These are phyloP conservation scores for Yamadazyma laniorum DNA, from an alignment of 805 yeast species.

Conservation along the genomic window DNA sequence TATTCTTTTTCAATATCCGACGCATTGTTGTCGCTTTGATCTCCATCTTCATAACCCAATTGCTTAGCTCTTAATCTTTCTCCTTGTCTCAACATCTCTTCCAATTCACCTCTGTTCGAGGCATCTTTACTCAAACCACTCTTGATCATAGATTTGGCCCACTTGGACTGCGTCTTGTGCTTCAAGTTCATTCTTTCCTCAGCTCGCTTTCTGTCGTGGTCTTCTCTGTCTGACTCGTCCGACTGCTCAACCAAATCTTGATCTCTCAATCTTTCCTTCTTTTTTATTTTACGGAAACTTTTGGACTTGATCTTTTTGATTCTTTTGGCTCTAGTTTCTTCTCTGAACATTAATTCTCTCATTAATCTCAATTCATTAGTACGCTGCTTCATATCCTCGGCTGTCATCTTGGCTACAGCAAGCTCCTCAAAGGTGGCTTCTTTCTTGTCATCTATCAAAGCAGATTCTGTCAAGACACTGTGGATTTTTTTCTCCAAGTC, in stretches of 20 bases:
- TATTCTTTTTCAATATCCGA: slow-evolving; percentile 46
- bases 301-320: slow-evolving; percentile 94
- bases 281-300: slow-evolving; percentile 78
- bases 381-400: slow-evolving; percentile 74
- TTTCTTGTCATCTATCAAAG: slow-evolving; percentile 66
- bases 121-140: slow-evolving; percentile 90
- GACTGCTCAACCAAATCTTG: slow-evolving; percentile 65
- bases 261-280: slow-evolving; percentile 75
- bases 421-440: slow-evolving; percentile 86
- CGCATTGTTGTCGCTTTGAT: slow-evolving; percentile 50
- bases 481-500: slow-evolving; percentile 69
- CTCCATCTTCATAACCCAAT: slow-evolving; percentile 59
- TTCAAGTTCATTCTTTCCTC: slow-evolving; percentile 88
- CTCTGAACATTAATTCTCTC: slow-evolving; percentile 96
- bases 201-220: slow-evolving; percentile 74
- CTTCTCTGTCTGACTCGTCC: slow-evolving; percentile 52
- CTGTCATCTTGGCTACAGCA: slow-evolving; percentile 74
- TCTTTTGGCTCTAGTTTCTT: slow-evolving; percentile 86
- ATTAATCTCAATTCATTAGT: slow-evolving; percentile 81
- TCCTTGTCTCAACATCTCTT: slow-evolving; percentile 89
- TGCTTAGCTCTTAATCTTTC: slow-evolving; percentile 73
- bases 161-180: slow-evolving; percentile 82
- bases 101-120: slow-evolving; percentile 81
- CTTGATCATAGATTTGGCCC: slow-evolving; percentile 89
- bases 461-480: slow-evolving; percentile 59